phyloP scores from a whole-genome alignment of 2,329 filamentous ascomycete genomes.

The Pseudocercospora crystallina region DNA sequence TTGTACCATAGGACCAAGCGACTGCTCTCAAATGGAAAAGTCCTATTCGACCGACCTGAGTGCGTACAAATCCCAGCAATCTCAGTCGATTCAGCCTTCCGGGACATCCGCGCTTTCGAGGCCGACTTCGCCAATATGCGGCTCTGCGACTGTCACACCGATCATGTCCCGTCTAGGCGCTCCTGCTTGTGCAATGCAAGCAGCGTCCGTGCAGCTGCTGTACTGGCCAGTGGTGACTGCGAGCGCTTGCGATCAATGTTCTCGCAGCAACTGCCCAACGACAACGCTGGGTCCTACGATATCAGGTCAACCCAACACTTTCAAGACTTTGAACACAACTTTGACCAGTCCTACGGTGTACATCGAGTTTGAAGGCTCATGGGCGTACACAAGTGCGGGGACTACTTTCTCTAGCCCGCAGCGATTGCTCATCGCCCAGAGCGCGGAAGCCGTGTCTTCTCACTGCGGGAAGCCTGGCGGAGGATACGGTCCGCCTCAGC shows the following conservation, averaged over 20 bases:
- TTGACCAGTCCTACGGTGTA: constrained; percentile 27
- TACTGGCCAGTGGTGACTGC: constrained; percentile 22
- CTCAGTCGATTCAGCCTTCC: no score
- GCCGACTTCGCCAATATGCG: constrained; percentile 12
- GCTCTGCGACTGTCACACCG: constrained; percentile 3
- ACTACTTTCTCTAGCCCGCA: constrained; percentile 9
- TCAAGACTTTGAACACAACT: constrained; percentile 18
- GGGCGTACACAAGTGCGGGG: constrained; percentile 14
- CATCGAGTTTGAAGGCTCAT: constrained; percentile 23
- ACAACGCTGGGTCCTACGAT: constrained; percentile 21
- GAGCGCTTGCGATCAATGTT: constrained; percentile 3
- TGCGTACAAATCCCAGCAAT: background rate
- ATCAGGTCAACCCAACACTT: constrained; percentile 20
- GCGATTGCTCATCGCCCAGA: constrained; percentile 19
- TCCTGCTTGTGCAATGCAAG: constrained; percentile 15
- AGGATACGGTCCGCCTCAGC: constrained; percentile 12
- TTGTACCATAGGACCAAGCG: constrained; percentile 20
- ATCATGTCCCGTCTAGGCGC: background rate
- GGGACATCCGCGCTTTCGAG: no score
- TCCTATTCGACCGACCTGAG: background rate
- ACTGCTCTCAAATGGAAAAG: constrained; percentile 9
- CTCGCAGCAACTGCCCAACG: constrained; percentile 12
- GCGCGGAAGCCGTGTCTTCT: constrained; percentile 17
- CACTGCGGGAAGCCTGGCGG: constrained; percentile 19
- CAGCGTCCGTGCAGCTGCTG: constrained; percentile 20